phyloP scores from a whole-genome alignment of 371 early-diverging fungal species.

The Mortierella sp. region DNA sequence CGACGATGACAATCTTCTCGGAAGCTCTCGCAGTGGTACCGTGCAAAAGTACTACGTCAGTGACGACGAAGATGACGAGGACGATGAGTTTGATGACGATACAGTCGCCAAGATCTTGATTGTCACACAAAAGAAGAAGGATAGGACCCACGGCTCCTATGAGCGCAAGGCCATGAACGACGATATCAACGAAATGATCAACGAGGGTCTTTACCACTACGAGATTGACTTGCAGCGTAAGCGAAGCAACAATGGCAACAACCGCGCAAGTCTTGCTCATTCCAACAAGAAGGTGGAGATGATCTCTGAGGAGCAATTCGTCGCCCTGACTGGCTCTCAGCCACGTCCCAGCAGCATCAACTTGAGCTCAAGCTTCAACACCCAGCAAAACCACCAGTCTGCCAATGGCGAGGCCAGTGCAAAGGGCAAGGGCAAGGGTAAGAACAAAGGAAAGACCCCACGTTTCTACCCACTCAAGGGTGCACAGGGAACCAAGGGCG shows the following conservation, averaged over 20 bases:
- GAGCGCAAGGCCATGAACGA: constrained; percentile 88
- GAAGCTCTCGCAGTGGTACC: constrained; percentile 61
- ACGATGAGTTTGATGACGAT: constrained; percentile 88
- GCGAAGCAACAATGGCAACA: constrained; percentile 44
- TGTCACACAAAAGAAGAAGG: constrained; percentile 88
- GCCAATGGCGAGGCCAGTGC: background rate
- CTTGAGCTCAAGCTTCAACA: constrained; percentile 24
- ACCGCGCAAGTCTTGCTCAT: constrained; percentile 35
- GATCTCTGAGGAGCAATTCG: constrained; percentile 76
- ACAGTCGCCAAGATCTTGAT: constrained; percentile 88
- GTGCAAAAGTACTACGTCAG: constrained; percentile 73
- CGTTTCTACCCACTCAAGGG: constrained; percentile 75
- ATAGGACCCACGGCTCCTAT: constrained; percentile 75
- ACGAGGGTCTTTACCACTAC: constrained; percentile 93
- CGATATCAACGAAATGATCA: constrained; percentile 93
- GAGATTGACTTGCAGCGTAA: constrained; percentile 77
- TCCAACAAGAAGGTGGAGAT: constrained; percentile 74
- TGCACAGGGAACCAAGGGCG: constrained; percentile 53
- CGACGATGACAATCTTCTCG: constrained; percentile 66
- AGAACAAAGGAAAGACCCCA: constrained; percentile 61
- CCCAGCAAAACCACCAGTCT: constrained; percentile 11
- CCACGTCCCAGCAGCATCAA: constrained; percentile 26
- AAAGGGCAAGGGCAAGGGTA: constrained; percentile 32
- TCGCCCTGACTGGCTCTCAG: constrained; percentile 53
- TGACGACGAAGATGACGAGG: constrained; percentile 74